These are phyloP conservation scores for Xylaria sp. DNA, from an alignment of 2,329 filamentous ascomycete species.

Conservation along the genomic window DNA sequence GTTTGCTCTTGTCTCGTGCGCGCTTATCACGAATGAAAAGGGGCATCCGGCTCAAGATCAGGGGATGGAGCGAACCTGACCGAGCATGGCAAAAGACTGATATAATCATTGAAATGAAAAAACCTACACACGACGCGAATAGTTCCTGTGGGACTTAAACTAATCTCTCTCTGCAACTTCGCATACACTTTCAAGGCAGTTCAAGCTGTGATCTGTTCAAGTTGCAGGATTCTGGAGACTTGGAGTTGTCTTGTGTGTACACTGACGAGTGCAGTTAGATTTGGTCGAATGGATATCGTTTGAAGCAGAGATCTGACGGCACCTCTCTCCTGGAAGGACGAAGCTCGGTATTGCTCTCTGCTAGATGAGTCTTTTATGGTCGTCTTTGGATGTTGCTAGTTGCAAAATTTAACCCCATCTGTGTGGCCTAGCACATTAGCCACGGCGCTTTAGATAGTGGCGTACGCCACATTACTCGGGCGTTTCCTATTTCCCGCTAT, in stretches of 20 bases:
- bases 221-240: neutral
- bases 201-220: neutral
- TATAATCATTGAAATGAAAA: neutral
- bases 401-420: constrained; percentile 1
- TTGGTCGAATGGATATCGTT: neutral
- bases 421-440: constrained; percentile 21
- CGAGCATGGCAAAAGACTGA: constrained; percentile 54
- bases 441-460: neutral
- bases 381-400: neutral
- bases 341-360: neutral
- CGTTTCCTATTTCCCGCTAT: neutral
- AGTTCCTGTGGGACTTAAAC: too few relatives aligned
- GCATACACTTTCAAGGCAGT: neutral
- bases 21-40: constrained; percentile 36
- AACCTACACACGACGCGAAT: neutral
- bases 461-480: constrained; percentile 14
- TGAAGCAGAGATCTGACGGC: neutral
- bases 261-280: neutral
- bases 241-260: neutral
- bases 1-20: constrained; percentile 52
- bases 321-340: too few relatives aligned
- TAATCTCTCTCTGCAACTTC: neutral
- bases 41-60: constrained; percentile 54
- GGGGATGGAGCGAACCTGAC: constrained; percentile 45
- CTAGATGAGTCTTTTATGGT: neutral